Evolutionary conservation across 306 rosid genomes (phyloP).

Genomic region (Prunus padus): DNA sequence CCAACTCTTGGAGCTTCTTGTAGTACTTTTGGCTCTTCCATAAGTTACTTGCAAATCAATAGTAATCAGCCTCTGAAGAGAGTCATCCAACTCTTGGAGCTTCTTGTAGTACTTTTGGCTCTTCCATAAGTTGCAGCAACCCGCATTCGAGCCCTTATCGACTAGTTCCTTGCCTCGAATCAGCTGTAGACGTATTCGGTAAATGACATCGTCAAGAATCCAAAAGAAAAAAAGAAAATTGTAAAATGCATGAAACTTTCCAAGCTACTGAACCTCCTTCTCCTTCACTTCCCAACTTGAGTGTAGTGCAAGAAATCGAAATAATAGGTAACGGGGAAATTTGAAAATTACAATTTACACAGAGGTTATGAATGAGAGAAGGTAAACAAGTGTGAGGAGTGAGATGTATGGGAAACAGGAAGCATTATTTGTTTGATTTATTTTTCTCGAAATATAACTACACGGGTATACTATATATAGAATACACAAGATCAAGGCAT

Average conservation of each 20-base stretch:
- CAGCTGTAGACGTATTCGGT: neutral
- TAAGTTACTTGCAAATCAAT: neutral
- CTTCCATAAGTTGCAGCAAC: constrained; percentile 21
- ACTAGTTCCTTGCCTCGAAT: constrained; percentile 30
- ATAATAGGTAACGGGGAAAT: too few species aligned
- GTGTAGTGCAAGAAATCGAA: too few species aligned
- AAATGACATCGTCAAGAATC: neutral
- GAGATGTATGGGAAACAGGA: too few species aligned
- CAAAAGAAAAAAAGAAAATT: too few species aligned
- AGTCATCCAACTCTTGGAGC: constrained; percentile 10
- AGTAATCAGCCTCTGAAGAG: constrained; percentile 11
- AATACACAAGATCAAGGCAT: too few species aligned
- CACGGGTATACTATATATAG: too few species aligned
- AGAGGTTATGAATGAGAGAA: too few species aligned
- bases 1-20: constrained; percentile 19
- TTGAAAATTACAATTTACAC: too few species aligned
- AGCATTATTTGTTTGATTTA: too few species aligned
- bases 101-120: constrained; percentile 18
- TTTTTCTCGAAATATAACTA: too few species aligned
- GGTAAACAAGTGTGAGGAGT: too few species aligned
- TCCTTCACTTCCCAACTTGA: neutral
- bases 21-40: constrained; percentile 13
- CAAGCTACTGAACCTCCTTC: neutral
- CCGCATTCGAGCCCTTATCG: constrained; percentile 20
- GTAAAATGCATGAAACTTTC: too few species aligned